phyloP scores from a whole-genome alignment of 129 eudicot genomes.

The Lonicera japonica region DNA sequence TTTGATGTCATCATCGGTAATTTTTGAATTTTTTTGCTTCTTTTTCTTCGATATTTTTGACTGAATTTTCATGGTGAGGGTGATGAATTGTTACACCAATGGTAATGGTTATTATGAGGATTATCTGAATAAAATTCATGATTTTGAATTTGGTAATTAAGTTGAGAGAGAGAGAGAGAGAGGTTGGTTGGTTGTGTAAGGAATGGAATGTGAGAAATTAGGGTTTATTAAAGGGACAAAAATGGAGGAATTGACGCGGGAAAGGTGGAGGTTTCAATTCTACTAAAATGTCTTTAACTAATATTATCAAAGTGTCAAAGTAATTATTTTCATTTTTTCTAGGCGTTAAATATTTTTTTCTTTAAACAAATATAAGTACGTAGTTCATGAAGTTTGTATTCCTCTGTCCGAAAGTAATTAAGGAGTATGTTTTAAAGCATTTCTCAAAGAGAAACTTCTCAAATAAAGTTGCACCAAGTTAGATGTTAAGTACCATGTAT shows the following conservation, averaged over 20 bases:
- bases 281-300: not conserved
- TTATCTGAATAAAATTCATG: slow-evolving; percentile 21
- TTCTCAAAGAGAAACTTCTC: too few relatives aligned
- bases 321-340: too few relatives aligned
- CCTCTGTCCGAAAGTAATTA: too few relatives aligned
- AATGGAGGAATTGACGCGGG: slow-evolving; percentile 23
- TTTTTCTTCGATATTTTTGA: not conserved
- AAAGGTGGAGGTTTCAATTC: slow-evolving; percentile 20
- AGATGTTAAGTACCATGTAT: too few relatives aligned
- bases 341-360: too few relatives aligned
- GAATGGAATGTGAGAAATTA: not conserved
- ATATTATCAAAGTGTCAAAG: not conserved
- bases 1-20: slow-evolving; percentile 12
- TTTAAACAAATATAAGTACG: too few relatives aligned
- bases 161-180: slow-evolving; percentile 2
- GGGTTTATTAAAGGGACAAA: slow-evolving; percentile 2
- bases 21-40: not conserved
- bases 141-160: slow-evolving; percentile 7
- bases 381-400: too few relatives aligned
- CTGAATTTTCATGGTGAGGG: slow-evolving; percentile 20
- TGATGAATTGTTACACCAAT: slow-evolving; percentile 36
- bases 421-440: too few relatives aligned
- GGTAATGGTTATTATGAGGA: slow-evolving; percentile 30
- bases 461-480: too few relatives aligned
- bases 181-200: too few relatives aligned